phyloP scores from a whole-genome alignment of 768 basidiomycete species.

The Collybiopsis confluens region DNA sequence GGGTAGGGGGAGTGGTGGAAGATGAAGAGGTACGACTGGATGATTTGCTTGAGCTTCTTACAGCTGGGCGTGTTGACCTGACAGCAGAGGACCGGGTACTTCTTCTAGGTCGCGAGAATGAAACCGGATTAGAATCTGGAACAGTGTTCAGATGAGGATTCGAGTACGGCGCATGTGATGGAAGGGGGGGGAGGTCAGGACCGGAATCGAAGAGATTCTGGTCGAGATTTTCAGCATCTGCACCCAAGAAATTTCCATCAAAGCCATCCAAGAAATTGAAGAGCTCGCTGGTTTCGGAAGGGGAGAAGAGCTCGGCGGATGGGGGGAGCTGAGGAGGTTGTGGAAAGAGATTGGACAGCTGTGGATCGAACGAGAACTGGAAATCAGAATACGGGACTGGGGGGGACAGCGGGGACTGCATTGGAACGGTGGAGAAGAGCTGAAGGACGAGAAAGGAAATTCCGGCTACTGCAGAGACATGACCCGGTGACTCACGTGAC shows the following conservation, averaged over 20 bases:
- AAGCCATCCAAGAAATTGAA: conserved; percentile 84
- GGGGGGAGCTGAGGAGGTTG: conserved; percentile 60
- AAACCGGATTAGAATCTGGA: conserved; percentile 22
- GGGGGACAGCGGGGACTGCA: not conserved
- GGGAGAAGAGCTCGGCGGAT: conserved; percentile 70
- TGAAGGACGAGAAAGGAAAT: too few relatives aligned
- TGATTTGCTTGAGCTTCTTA: conserved; percentile 4
- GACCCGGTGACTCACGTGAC: too few relatives aligned
- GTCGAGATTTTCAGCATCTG: conserved; percentile 20
- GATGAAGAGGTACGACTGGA: conserved; percentile 6
- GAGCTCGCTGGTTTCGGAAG: conserved; percentile 72
- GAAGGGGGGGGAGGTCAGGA: not conserved
- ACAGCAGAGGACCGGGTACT: not conserved
- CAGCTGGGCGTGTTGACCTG: conserved; percentile 10
- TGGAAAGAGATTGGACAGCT: conserved; percentile 54
- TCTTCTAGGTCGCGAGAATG: conserved; percentile 27
- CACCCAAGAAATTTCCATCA: conserved; percentile 53
- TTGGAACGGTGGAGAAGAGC: not conserved
- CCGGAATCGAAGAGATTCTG: not conserved
- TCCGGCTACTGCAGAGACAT: too few relatives aligned
- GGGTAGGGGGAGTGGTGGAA: conserved; percentile 4
- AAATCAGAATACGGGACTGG: conserved; percentile 51
- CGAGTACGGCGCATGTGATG: conserved; percentile 35
- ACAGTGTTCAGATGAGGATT: conserved; percentile 45
- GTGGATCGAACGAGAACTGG: conserved; percentile 64